Percentiles rank a stretch among this genome's conserved stretches.
These are phyloP conservation scores for Aeschynomene evenia DNA, from an alignment of 306 rosid genomes.

Conservation along the genomic window DNA sequence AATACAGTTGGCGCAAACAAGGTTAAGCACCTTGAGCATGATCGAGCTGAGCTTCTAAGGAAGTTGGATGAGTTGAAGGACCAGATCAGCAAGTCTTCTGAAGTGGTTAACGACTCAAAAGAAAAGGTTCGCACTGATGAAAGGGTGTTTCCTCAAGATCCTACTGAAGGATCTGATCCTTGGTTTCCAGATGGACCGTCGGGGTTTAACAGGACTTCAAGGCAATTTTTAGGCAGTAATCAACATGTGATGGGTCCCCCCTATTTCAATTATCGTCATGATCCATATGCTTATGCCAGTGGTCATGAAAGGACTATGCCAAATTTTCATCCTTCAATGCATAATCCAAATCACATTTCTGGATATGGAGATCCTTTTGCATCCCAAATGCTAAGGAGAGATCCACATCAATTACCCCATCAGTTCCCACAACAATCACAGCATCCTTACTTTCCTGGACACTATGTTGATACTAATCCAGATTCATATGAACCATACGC, in stretches of 20 bases:
- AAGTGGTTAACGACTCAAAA: conserved; percentile 53
- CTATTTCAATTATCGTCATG: conserved; percentile 50
- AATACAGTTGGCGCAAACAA: conserved; percentile 47
- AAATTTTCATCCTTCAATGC: conserved; percentile 59
- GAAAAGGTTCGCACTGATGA: conserved; percentile 55
- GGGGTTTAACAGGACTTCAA: conserved; percentile 52
- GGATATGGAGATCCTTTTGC: conserved; percentile 70
- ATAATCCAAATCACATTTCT: conserved; percentile 48
- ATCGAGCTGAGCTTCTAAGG: conserved; percentile 84
- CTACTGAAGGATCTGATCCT: conserved; percentile 54
- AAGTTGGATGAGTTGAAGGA: conserved; percentile 86
- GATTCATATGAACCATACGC: conserved; percentile 58
- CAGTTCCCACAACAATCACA: conserved; percentile 56
- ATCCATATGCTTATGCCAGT: conserved; percentile 52
- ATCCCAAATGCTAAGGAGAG: conserved; percentile 53
- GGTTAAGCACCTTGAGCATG: conserved; percentile 76
- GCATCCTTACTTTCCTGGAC: conserved; percentile 73
- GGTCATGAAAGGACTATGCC: conserved; percentile 60
- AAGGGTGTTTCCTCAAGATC: conserved; percentile 60
- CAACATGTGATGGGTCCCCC: conserved; percentile 57
- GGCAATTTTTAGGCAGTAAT: conserved; percentile 48
- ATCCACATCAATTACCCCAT: conserved; percentile 50
- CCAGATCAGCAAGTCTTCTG: conserved; percentile 72
- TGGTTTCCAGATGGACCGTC: conserved; percentile 58
- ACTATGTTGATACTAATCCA: conserved; percentile 49